Percentiles rank a stretch among this genome's conserved stretches.
Conservation (phyloP, 371 early-diverging fungal species). For the Zopfochytrium polystomum region DNA sequence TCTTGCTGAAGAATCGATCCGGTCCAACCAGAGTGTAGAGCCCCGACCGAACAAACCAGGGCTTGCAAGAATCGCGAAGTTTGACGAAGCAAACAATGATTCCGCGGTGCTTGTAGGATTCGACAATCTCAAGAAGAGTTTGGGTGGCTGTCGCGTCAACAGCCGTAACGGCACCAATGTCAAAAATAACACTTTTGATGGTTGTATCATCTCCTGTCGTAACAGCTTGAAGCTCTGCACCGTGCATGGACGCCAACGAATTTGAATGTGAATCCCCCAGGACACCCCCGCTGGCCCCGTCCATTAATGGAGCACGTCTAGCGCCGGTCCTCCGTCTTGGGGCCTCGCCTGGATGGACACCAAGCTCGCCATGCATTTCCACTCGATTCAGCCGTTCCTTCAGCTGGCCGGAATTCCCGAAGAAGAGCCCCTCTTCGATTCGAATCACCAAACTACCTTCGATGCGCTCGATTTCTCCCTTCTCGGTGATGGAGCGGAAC, state of each 20-base stretch:
- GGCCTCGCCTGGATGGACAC: conserved; percentile 84
- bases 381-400: conserved; percentile 86
- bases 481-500: conserved; percentile 57
- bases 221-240: conserved; percentile 4
- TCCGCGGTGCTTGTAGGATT: conserved; percentile 69
- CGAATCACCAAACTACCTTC: conserved; percentile 81
- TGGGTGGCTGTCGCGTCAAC: conserved; percentile 91
- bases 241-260: neutral
- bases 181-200: conserved; percentile 65
- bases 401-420: conserved; percentile 92
- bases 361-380: conserved; percentile 87
- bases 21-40: conserved; percentile 63
- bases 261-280: neutral
- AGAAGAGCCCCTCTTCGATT: conserved; percentile 87
- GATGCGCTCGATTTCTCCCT: conserved; percentile 61
- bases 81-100: conserved; percentile 83
- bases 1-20: conserved; percentile 60
- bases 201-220: conserved; percentile 33
- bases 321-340: too few relatives aligned
- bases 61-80: conserved; percentile 64
- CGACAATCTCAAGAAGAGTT: conserved; percentile 82
- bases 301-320: too few relatives aligned
- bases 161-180: conserved; percentile 77
- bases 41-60: conserved; percentile 67
- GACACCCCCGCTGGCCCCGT: neutral